Conservation (phyloP, 352 stramenopile genomes). For the Thalassiosira hispida region DNA sequence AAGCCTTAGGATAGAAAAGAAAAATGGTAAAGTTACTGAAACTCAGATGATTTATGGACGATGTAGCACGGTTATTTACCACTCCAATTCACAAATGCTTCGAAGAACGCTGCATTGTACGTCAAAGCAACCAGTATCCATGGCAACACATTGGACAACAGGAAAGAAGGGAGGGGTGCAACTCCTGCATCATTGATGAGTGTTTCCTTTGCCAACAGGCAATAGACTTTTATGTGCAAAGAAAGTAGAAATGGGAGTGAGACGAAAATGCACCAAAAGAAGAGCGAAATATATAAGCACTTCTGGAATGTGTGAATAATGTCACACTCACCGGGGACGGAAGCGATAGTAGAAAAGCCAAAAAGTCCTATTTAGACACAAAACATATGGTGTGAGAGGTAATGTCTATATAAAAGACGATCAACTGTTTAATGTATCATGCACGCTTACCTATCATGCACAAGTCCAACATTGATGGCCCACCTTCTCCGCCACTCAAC, state of each 20-base stretch:
- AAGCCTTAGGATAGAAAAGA: conserved; percentile 5
- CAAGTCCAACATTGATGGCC: conserved; percentile 32
- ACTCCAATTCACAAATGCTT: conserved; percentile 52
- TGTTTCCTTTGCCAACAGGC: conserved; percentile 46
- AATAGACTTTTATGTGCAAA: conserved; percentile 21
- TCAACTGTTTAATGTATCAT: background rate
- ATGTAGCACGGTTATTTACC: background rate
- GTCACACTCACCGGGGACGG: conserved; percentile 16
- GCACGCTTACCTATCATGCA: background rate
- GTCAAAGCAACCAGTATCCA: conserved; percentile 54
- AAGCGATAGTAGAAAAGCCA: conserved; percentile 35
- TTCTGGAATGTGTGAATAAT: background rate
- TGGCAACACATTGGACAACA: conserved; percentile 43
- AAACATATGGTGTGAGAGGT: background rate
- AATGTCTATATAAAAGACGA: no score
- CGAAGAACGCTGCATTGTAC: conserved; percentile 51
- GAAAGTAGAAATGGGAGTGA: background rate
- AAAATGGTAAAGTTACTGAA: background rate
- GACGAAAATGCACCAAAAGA: background rate
- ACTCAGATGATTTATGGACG: background rate
- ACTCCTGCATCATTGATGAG: conserved; percentile 46
- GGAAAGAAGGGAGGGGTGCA: conserved; percentile 20
- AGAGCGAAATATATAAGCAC: background rate
- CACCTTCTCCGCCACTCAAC: conserved; percentile 18
- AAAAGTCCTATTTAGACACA: conserved; percentile 24